Conservation (phyloP, 1,284 basidiomycete species). For the Dichomitus squalens region DNA sequence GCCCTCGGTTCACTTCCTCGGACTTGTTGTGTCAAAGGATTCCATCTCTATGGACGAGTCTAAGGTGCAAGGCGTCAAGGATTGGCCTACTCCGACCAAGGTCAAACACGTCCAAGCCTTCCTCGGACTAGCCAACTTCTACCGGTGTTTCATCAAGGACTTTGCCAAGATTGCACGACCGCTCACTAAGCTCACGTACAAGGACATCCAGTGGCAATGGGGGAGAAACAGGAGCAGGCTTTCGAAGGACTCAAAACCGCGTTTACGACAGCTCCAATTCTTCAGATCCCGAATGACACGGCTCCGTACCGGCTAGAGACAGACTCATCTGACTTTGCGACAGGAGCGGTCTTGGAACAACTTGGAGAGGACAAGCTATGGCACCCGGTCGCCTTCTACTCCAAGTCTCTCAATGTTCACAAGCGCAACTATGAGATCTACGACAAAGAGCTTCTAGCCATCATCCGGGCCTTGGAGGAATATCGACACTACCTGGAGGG, state of each 20-base stretch:
- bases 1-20: slow-evolving; percentile 24
- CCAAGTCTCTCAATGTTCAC: slow-evolving; percentile 5
- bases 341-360: slow-evolving; percentile 3
- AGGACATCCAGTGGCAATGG: slow-evolving; percentile 25
- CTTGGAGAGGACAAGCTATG: not conserved
- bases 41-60: slow-evolving; percentile 6
- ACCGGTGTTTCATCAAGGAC: slow-evolving; percentile 32
- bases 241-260: not conserved
- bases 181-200: slow-evolving; percentile 22
- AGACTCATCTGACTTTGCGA: slow-evolving; percentile 2
- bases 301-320: not conserved
- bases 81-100: slow-evolving; percentile 14
- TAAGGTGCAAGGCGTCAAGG: slow-evolving; percentile 2
- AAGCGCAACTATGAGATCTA: slow-evolving; percentile 30
- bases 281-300: not conserved
- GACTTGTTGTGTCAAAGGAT: not conserved
- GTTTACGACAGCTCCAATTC: not conserved
- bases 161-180: slow-evolving; percentile 34
- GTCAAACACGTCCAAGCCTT: slow-evolving; percentile 18
- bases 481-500: slow-evolving; percentile 20
- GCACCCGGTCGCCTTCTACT: slow-evolving; percentile 13
- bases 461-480: slow-evolving; percentile 17
- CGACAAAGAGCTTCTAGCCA: slow-evolving; percentile 24
- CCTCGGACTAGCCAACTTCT: slow-evolving; percentile 20
- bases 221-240: not conserved